These are phyloP conservation scores for Leishmania braziliensis DNA, from an alignment of 208 protist genomes.

Conservation along the genomic window DNA sequence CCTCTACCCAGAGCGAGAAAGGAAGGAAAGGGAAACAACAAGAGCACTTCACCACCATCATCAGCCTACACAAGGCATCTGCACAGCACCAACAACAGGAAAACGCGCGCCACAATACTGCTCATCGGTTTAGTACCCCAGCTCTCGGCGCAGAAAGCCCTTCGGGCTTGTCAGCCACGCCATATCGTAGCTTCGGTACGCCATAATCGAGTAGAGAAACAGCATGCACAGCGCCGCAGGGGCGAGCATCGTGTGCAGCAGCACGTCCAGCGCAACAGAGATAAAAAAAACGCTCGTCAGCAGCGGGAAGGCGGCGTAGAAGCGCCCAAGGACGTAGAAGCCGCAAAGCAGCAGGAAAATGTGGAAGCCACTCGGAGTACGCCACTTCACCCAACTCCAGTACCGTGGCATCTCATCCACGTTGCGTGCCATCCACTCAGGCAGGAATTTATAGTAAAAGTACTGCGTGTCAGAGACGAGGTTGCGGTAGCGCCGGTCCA, in stretches of 20 bases:
- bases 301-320: slow-evolving; percentile 72
- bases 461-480: slow-evolving; percentile 86
- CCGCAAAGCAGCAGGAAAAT: slow-evolving; percentile 60
- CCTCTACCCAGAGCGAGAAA: neutral
- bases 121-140: slow-evolving; percentile 70
- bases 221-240: slow-evolving; percentile 81
- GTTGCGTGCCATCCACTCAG: slow-evolving; percentile 91
- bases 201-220: slow-evolving; percentile 86
- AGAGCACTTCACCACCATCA: neutral
- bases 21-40: neutral
- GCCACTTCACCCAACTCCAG: slow-evolving; percentile 89
- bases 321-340: slow-evolving; percentile 80
- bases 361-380: slow-evolving; percentile 66
- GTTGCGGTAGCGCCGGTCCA: slow-evolving; percentile 88
- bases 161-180: slow-evolving; percentile 90
- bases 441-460: slow-evolving; percentile 88
- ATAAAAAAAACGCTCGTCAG: slow-evolving; percentile 68
- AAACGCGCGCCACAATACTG: neutral
- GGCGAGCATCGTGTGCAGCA: slow-evolving; percentile 90
- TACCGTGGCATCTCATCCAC: slow-evolving; percentile 93
- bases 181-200: slow-evolving; percentile 83
- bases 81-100: neutral
- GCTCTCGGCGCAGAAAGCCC: slow-evolving; percentile 76
- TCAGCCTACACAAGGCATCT: too few species aligned
- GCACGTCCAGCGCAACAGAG: slow-evolving; percentile 64